Base-by-base conservation (phyloP, 2,329 filamentous ascomycete species). In the Madurella mycetomatis region DNA sequence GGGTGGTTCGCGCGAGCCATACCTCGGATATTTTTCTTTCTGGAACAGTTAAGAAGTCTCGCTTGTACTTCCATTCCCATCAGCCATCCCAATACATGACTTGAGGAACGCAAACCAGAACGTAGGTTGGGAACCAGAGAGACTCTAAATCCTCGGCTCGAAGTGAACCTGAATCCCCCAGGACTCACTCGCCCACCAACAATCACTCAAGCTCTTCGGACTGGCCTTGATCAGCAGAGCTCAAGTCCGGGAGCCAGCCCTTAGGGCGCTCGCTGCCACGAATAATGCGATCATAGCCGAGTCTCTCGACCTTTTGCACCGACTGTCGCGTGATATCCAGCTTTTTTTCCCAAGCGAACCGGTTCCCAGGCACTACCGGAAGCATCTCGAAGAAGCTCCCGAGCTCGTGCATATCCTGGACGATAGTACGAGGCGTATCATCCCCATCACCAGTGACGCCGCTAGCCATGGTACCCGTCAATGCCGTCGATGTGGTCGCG, bases 241-340 rank as follows among this genome's bases (percentile, higher is more conserved):
- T 67, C 67, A 89, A 70, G 67, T 96, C 92, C 4, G 92, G 92
- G 67, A 94, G 81, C 92, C 92, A 97, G 0, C 92, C 92, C 67
- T 87, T 89, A 0, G 92, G 92, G 58, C 91, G 76, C 76, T 99
- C 94, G 49, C 86, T 88, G 0, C 92, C 92, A 49, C 94, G 79
- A 18, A 99, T 88, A 31, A 87, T 84, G 62, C 96, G 82, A 4
- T 91, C 90, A 70, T 97, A 99, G 31, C 91, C 85, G 19, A 92
- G 82, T 61, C 83, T 85, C 78, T 99, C 94, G 11, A 99, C 94
- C 78, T 99, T 99, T 66, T 87, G 85, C 25, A 99, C 91, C 69
- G 90, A 95, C 66, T 83, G 82, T 65, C 86, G 81, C 88, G 96
- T 95, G 1, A 92, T 87, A 41, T 85, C 83, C 73, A 90, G 82